Evolutionary conservation across 306 rosid species (phyloP).

Genomic region (Vachellia pachyceras): DNA sequence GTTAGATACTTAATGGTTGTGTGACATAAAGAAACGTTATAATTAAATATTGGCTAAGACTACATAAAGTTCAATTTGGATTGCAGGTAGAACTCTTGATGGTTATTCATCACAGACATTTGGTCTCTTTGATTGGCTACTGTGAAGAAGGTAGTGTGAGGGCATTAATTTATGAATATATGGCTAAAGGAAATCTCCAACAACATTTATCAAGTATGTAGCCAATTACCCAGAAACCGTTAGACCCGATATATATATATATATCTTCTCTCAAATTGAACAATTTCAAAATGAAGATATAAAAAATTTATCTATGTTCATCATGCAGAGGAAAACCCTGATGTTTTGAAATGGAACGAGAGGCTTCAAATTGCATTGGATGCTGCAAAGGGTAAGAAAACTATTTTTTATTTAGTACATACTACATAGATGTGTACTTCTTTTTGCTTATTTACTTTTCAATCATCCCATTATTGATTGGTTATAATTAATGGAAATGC

Average conservation of each 20-base stretch:
- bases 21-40: background rate
- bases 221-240: background rate
- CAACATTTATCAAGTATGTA: slow-evolving; percentile 33
- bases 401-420: background rate
- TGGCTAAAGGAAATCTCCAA: slow-evolving; percentile 35
- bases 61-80: background rate
- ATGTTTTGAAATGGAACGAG: background rate
- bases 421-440: too few relatives aligned
- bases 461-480: too few relatives aligned
- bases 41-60: background rate
- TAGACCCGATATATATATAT: background rate
- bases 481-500: background rate
- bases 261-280: background rate
- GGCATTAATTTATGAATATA: slow-evolving; percentile 47
- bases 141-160: slow-evolving; percentile 37
- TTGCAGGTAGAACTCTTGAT: slow-evolving; percentile 40
- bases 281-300: background rate
- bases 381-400: background rate
- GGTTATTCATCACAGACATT: slow-evolving; percentile 39
- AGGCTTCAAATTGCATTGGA: slow-evolving; percentile 10
- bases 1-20: background rate
- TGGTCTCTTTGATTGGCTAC: slow-evolving; percentile 47
- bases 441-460: too few relatives aligned
- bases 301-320: background rate
- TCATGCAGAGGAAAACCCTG: background rate